These are phyloP conservation scores for Paraconiothyrium brasiliense DNA, from an alignment of 2,329 filamentous ascomycete species.

Conservation along the genomic window DNA sequence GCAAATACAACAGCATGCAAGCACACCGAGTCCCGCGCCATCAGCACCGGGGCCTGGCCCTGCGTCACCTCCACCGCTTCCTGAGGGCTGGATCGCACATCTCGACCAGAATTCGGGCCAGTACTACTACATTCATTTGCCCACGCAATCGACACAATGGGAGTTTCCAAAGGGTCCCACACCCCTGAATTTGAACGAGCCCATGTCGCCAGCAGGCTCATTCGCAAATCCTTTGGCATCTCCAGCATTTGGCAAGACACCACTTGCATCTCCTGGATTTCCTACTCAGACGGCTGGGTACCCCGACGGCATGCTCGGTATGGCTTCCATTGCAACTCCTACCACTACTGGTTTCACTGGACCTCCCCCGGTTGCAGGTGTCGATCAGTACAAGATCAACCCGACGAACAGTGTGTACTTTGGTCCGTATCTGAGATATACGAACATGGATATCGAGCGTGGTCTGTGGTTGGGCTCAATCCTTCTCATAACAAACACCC, in stretches of 20 bases:
- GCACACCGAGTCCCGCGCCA: conserved; percentile 55
- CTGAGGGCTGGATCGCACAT: conserved; percentile 98
- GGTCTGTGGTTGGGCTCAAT: conserved; percentile 94
- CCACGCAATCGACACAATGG: conserved; percentile 96
- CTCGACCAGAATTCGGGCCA: conserved; percentile 94
- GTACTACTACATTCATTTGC: conserved; percentile 98
- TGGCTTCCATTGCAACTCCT: conserved; percentile 76
- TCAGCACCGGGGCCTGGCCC: conserved; percentile 67
- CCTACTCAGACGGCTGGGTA: conserved; percentile 85
- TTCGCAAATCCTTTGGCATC: conserved; percentile 57
- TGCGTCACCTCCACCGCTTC: conserved; percentile 87
- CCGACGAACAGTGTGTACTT: conserved; percentile 98
- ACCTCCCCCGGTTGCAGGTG: conserved; percentile 85
- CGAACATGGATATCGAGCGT: conserved; percentile 94
- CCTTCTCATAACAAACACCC: conserved; percentile 87
- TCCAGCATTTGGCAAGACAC: conserved; percentile 64
- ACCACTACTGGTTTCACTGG: conserved; percentile 85
- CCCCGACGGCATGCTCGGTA: conserved; percentile 85
- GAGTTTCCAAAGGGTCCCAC: conserved; percentile 97
- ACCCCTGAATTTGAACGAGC: conserved; percentile 84
- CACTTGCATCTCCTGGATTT: conserved; percentile 82
- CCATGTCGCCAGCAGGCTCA: conserved; percentile 79
- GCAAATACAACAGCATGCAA: conserved; percentile 41
- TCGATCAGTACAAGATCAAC: conserved; percentile 92
- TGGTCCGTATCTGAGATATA: conserved; percentile 92